Conservation (phyloP, 1,139 yeast genomes). For the Scheffersomyces segobiensis region DNA sequence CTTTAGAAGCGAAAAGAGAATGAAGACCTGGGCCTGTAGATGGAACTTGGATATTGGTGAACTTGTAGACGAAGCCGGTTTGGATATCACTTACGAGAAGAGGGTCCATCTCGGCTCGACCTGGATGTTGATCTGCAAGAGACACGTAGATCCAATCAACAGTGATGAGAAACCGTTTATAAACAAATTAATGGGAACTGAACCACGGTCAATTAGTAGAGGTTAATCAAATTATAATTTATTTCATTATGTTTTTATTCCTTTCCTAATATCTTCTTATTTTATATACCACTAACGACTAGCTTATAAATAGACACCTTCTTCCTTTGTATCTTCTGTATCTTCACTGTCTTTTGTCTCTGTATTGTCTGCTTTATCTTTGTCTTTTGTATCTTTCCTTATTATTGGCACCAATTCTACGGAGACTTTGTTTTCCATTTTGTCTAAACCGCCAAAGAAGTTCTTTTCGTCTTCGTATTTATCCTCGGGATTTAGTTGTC, state of each 20-base stretch:
- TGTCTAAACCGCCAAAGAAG: neutral
- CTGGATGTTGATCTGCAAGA: constrained; percentile 77
- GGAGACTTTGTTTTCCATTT: neutral
- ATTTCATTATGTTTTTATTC: neutral
- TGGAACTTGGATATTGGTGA: constrained; percentile 95
- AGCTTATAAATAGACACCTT: constrained; percentile 13
- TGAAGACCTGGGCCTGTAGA: constrained; percentile 94
- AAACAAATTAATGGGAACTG: constrained; percentile 45
- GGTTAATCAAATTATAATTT: constrained; percentile 3
- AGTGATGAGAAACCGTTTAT: constrained; percentile 45
- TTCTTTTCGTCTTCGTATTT: neutral
- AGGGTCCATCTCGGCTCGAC: constrained; percentile 93
- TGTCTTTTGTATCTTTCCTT: neutral
- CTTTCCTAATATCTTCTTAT: neutral
- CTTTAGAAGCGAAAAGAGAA: constrained; percentile 76
- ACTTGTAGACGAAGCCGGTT: constrained; percentile 77
- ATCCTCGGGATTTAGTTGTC: constrained; percentile 14
- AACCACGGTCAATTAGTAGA: constrained; percentile 27
- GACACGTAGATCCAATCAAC: constrained; percentile 60
- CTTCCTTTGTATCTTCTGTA: constrained; percentile 7
- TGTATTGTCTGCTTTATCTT: neutral
- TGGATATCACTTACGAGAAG: constrained; percentile 77
- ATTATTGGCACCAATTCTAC: neutral
- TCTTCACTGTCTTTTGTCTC: constrained; percentile 1
- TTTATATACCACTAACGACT: neutral